phyloP scores from a whole-genome alignment of 202 grass and related monocot species.

The Bolboschoenoplectus hybrid region DNA sequence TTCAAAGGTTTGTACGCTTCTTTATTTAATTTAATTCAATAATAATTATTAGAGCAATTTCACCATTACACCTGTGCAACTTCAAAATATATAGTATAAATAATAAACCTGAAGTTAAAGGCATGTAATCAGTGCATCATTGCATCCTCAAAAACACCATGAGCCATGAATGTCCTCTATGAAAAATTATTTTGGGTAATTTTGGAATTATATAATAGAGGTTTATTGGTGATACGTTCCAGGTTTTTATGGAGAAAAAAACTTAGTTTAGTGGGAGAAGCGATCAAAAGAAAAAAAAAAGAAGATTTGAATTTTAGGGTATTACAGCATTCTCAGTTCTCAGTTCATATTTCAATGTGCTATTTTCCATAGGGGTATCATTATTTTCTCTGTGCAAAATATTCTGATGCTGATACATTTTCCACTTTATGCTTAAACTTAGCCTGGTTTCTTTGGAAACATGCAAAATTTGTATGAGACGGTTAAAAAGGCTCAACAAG shows the following conservation, averaged over 20 bases:
- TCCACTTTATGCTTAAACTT: slow-evolving; percentile 33
- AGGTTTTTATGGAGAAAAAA: slow-evolving; percentile 15
- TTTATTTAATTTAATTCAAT: slow-evolving; percentile 25
- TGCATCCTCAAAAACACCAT: neutral
- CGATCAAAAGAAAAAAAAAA: neutral
- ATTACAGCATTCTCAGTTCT: neutral
- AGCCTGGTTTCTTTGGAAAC: slow-evolving; percentile 90
- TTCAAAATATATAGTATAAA: neutral
- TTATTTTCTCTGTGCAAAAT: slow-evolving; percentile 3
- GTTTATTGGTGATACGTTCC: neutral
- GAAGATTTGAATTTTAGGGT: neutral
- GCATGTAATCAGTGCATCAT: slow-evolving; percentile 7
- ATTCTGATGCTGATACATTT: slow-evolving; percentile 31
- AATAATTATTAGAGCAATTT: slow-evolving; percentile 12
- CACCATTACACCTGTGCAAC: slow-evolving; percentile 14
- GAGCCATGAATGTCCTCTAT: neutral
- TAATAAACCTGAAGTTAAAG: neutral
- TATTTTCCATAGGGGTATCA: slow-evolving; percentile 1
- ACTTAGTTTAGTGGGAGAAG: neutral
- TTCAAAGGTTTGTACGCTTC: neutral
- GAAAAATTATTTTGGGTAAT: neutral
- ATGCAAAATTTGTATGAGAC: slow-evolving; percentile 99
- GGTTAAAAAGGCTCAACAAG: slow-evolving; percentile 97
- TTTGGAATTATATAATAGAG: neutral
- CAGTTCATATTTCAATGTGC: neutral